These are phyloP conservation scores for Eremochloa ophiuroides DNA, from an alignment of 176 grass and related monocot species.

Conservation along the genomic window DNA sequence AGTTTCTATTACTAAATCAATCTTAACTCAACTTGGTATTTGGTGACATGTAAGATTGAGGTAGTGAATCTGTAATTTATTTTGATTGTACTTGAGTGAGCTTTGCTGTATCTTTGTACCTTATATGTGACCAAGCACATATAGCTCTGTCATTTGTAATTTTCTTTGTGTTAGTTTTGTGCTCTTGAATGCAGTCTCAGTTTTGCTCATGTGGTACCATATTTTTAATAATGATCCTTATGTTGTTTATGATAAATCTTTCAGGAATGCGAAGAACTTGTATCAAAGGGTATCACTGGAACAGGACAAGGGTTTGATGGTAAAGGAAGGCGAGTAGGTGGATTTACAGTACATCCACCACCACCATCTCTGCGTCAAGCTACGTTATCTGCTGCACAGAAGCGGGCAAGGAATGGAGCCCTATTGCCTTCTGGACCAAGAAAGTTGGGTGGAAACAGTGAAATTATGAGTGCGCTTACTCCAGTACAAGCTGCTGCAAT, in stretches of 20 bases:
- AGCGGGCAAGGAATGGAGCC: constrained; percentile 64
- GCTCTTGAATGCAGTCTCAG: neutral
- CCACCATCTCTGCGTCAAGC: constrained; percentile 63
- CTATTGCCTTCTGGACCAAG: constrained; percentile 78
- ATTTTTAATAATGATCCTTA: neutral
- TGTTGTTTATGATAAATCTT: constrained; percentile 28
- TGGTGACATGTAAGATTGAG: neutral
- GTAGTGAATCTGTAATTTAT: neutral
- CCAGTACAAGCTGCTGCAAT: constrained; percentile 97
- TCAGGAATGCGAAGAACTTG: constrained; percentile 94
- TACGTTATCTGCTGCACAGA: constrained; percentile 66
- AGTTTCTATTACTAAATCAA: neutral
- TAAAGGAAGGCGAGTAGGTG: constrained; percentile 65
- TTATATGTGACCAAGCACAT: neutral
- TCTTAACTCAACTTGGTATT: neutral
- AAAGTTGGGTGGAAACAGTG: constrained; percentile 72
- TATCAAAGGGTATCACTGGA: constrained; percentile 83
- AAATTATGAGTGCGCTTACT: constrained; percentile 86
- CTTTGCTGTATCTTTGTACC: neutral
- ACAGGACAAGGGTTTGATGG: constrained; percentile 89
- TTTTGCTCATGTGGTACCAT: neutral
- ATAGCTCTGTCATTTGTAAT: neutral
- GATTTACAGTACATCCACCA: constrained; percentile 62
- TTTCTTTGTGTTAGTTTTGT: neutral
- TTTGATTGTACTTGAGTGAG: neutral